Evolutionary conservation across 1,139 yeast species (phyloP).

Genomic region (Sugiyamaella japonica): DNA sequence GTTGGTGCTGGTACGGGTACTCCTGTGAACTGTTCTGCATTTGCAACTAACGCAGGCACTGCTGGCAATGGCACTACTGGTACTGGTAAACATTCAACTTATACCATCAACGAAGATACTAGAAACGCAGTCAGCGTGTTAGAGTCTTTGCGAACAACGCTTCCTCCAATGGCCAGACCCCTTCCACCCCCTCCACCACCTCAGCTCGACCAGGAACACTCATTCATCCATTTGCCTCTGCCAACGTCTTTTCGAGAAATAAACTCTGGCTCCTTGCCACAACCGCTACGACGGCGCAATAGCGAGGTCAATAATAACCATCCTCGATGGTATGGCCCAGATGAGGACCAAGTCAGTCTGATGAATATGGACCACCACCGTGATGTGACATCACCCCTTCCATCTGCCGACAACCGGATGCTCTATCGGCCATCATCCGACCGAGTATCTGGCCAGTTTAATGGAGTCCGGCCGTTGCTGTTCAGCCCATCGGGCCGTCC

Average conservation of each 20-base stretch:
- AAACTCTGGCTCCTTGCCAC: background rate
- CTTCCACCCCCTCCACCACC: background rate
- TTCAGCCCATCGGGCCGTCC: too few relatives aligned
- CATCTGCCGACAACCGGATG: too few relatives aligned
- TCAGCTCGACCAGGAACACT: background rate
- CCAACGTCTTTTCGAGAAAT: background rate
- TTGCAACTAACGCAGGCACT: background rate
- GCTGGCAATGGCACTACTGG: background rate
- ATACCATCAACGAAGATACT: background rate
- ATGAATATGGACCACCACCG: background rate
- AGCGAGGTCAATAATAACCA: background rate
- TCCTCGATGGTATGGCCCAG: background rate
- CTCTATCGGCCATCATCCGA: too few relatives aligned
- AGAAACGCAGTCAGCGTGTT: background rate
- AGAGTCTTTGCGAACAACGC: constrained; percentile 3
- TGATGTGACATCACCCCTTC: too few relatives aligned
- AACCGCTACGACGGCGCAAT: background rate
- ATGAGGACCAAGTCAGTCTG: background rate
- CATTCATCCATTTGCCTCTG: background rate
- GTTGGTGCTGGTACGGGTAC: background rate
- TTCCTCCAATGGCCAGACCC: background rate
- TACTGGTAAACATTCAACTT: background rate
- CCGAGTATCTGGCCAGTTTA: too few relatives aligned
- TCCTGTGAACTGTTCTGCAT: background rate
- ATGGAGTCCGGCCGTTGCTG: too few relatives aligned